Evolutionary conservation across 2,329 filamentous ascomycete species (phyloP), one percentile per base, ranked within the genome.

Genomic region (Pestalotiopsis sp.): DNA sequence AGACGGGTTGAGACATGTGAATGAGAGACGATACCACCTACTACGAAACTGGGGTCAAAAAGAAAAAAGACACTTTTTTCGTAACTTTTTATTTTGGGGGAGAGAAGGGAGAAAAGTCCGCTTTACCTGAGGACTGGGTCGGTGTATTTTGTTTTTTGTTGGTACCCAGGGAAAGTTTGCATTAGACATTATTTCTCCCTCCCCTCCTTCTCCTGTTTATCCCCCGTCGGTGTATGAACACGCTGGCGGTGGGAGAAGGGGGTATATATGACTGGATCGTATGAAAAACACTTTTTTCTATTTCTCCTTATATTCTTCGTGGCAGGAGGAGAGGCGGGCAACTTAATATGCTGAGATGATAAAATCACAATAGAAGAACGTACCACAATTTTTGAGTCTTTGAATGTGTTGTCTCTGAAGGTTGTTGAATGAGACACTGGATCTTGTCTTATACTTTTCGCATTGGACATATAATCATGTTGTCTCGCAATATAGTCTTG

Each of bases 261-360:
- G 63, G 25, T 71, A 76, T 71, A 78, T 78, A 78, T 78, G 76
- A 77, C 84, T 86, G 84, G 84, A 77, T 85, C 82, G 83, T 85
- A 85, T 64, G 61, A 64, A 52, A 13, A 45, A 13, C 20, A 23
- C 23, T 49, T 49, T 36, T 45, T 62, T 62, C 23, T 39, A 36
- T 9, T 31, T 23, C 36, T 4, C 61, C 11, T 12, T 1, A 2
- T 27, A 4, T 27, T 20, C 4, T 31, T n/a, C 27, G 11, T 23
- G 5, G 56, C 14, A n/a, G 2, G 17, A n/a, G 12, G 13, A 78
- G 77, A 79, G 82, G 80, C 75, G 73, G 64, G 9, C 9, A 57
- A 72, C 71, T 77, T 80, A 80, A 81, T 81, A 77, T n/a, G 5
- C n/a, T 74, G 71, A 70, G 70, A 74, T 73, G 73, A 75, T 56